Conservation (phyloP, 352 stramenopile species). For the Pythium grandisporangium region DNA sequence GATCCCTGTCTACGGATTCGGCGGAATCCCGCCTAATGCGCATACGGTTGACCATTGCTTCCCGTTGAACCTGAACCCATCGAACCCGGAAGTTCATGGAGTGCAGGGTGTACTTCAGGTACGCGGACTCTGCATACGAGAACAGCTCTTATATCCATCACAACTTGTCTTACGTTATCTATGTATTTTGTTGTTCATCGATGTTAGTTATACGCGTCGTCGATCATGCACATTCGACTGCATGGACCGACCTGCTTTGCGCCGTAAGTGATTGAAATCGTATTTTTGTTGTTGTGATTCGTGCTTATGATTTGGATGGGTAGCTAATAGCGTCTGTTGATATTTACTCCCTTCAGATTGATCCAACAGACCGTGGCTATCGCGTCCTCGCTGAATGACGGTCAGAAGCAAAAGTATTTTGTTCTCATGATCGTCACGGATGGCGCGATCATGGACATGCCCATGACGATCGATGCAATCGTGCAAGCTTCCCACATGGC, state of each 20-base stretch:
- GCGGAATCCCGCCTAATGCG: constrained; percentile 63
- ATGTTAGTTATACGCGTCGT: constrained; percentile 39
- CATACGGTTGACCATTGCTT: constrained; percentile 88
- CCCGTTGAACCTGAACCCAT: constrained; percentile 62
- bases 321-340: too few relatives aligned
- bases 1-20: constrained; percentile 72
- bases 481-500: constrained; percentile 41
- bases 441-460: constrained; percentile 86
- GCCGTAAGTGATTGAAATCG: constrained; percentile 19
- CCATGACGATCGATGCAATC: constrained; percentile 42
- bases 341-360: constrained; percentile 21
- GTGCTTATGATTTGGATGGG: too few relatives aligned
- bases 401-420: constrained; percentile 72
- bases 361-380: constrained; percentile 48
- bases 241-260: constrained; percentile 51
- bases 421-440: constrained; percentile 86
- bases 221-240: constrained; percentile 36
- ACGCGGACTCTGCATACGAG: too few relatives aligned
- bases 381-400: constrained; percentile 24
- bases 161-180: too few relatives aligned
- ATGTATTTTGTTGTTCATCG: neutral
- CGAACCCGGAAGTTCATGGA: constrained; percentile 60
- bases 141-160: too few relatives aligned
- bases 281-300: constrained; percentile 2
- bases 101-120: constrained; percentile 68